Evolutionary conservation across 176 grass and related monocot genomes (phyloP), one percentile per base, ranked within the genome.

Genomic region (Cocos nucifera): DNA sequence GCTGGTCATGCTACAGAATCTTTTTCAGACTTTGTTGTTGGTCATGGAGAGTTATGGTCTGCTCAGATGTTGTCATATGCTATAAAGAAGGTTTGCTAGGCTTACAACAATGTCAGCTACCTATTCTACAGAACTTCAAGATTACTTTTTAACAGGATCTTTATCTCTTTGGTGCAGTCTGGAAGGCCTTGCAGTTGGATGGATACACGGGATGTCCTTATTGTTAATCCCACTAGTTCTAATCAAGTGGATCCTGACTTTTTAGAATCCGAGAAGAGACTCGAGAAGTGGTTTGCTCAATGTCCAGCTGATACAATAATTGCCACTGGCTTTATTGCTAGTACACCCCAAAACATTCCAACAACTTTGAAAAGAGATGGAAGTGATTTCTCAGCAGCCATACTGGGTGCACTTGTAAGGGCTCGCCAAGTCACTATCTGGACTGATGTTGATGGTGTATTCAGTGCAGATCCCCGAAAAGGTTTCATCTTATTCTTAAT

Each of bases 391-490:
- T 98, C 93, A 68, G 93, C 93, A 77, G 88, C 93, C 20, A 98
- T 98, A 73, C 56, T 98, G 66, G 79, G 93, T 63, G 74, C 93
- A 44, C 78, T 98, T 64, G 66, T 98, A 62, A 76, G 53, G 73
- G 93, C 87, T 51, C 59, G 84, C 18, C 87, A 88, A 64, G 76
- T 98, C 58, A 98, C 87, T 39, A 98, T 98, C 20, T 98, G 93
- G 93, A 98, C 93, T 27, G 93, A 98, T 81, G 93, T 98, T 66
- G 84, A 98, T 71, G 93, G 93, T 59, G 87, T 98, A 58, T 98
- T 83, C 73, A 98, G 93, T 78, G 93, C 93, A 22, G 93, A 98
- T 75, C 93, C 93, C 22, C 91, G 93, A 83, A 98, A 98, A 98
- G 87, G 93, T 98, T 75, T 87, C 63, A 75, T 68, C 32, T 48